Base-by-base conservation (phyloP, 352 stramenopile genomes). In the Phytophthora ramorum region DNA sequence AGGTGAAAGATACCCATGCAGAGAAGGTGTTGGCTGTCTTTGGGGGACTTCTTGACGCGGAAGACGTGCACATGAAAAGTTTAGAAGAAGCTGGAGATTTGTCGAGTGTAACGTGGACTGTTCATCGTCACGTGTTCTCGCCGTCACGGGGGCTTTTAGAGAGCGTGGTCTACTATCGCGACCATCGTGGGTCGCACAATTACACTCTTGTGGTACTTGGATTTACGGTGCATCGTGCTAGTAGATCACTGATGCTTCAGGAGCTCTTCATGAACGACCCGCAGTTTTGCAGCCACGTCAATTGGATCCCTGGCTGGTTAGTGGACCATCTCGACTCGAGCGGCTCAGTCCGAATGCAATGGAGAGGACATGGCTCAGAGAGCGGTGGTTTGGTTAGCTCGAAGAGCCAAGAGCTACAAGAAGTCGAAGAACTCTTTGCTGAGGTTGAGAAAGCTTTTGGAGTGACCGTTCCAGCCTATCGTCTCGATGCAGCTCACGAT, bases 81-180 rank as follows among this genome's bases (percentile, higher is more conserved):
- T 4, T 28, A 0, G 41, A 57, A 34, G 13, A 28, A 40, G 8
- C 4, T 2, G 26, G 38, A 26, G 59, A 52, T 12, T n/a, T 26
- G 19, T 43, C 32, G 35, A 37, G 14, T 2, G 16, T 24, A 7
- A 4, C 41, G n/a, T 71, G 64, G n/a, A 69, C 46, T 13, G 34
- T 82, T 22, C 76, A 89, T 47, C 59, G 63, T n/a, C 76, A 85
- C 19, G 38, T 93, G 7, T 81, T 91, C 30, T 93, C 81, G 0
- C 73, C 83, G 2, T 73, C 74, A 1, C 71, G 73, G 16, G 83
- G 83, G 0, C 22, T 90, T 16, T 65, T 93, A 0, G 83, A 93
- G 55, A 85, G 73, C 3, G 83, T 83, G 6, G 61, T 62, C 2
- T 93, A 91, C 63, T 92, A 90, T 46, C 75, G 81, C 48, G 79